Evolutionary conservation across 805 yeast species (phyloP).

Genomic region (Metschnikowia koreensis): DNA sequence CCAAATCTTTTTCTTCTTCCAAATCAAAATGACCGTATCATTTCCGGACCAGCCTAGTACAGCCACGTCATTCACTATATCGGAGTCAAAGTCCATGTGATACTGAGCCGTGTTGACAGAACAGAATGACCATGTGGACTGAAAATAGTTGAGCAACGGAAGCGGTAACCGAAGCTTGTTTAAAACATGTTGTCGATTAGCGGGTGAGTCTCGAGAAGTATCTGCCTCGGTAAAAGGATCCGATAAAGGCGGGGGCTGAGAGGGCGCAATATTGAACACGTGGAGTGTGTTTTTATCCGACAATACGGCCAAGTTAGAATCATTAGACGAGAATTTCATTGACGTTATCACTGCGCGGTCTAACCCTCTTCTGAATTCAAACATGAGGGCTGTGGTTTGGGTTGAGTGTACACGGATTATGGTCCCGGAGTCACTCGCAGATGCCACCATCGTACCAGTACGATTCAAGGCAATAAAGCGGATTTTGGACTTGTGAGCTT

Average conservation of each 20-base stretch:
- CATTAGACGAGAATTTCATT: constrained; percentile 79
- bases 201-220: constrained; percentile 17
- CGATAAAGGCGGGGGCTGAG: not conserved
- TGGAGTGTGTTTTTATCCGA: constrained; percentile 91
- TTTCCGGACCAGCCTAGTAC: constrained; percentile 73
- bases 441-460: constrained; percentile 68
- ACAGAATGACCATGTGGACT: constrained; percentile 85
- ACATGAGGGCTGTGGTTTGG: constrained; percentile 63
- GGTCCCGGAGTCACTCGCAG: constrained; percentile 83
- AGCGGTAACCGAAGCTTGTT: constrained; percentile 59
- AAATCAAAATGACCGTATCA: constrained; percentile 67
- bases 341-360: constrained; percentile 82
- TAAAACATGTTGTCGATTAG: constrained; percentile 63
- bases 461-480: constrained; percentile 62
- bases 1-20: constrained; percentile 77
- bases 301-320: constrained; percentile 73
- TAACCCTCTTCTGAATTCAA: constrained; percentile 85
- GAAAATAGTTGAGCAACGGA: constrained; percentile 64
- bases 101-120: constrained; percentile 56
- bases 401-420: constrained; percentile 73
- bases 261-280: constrained; percentile 55
- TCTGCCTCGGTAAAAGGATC: constrained; percentile 10
- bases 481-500: constrained; percentile 72
- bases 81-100: constrained; percentile 22
- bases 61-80: constrained; percentile 32